Evolutionary conservation across 2,329 filamentous ascomycete genomes (phyloP).

Genomic region (Acrocalymma vagum): DNA sequence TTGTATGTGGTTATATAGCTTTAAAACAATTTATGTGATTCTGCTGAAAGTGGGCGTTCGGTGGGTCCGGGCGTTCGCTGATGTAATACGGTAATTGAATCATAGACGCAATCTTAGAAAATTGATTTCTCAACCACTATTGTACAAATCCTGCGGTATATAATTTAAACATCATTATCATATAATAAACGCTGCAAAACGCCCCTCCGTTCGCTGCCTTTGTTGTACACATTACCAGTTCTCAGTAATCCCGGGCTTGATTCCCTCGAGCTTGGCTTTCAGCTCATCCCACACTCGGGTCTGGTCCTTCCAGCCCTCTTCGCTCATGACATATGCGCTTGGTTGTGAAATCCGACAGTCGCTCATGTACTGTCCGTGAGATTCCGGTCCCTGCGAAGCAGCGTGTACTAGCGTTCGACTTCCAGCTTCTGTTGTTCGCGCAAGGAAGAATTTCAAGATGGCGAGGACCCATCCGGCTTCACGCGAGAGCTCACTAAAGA

Average conservation of each 20-base stretch:
- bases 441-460: slow-evolving; percentile 32
- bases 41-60: too few species aligned
- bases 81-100: too few species aligned
- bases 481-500: slow-evolving; percentile 29
- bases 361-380: slow-evolving; percentile 52
- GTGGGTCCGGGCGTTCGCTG: too few species aligned
- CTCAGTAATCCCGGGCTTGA: slow-evolving; percentile 38
- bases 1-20: too few species aligned
- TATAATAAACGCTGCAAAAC: too few species aligned
- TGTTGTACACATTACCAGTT: too few species aligned
- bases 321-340: slow-evolving; percentile 35
- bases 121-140: too few species aligned
- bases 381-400: slow-evolving; percentile 42
- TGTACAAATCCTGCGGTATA: too few species aligned
- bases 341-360: slow-evolving; percentile 40
- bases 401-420: slow-evolving; percentile 52
- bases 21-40: too few species aligned
- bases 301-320: slow-evolving; percentile 43
- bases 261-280: slow-evolving; percentile 46
- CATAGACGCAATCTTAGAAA: too few species aligned
- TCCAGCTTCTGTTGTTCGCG: slow-evolving; percentile 51
- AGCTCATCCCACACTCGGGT: slow-evolving; percentile 52
- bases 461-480: slow-evolving; percentile 18
- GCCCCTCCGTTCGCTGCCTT: too few species aligned
- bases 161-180: too few species aligned